Percentiles rank a stretch among this genome's conserved stretches.
These are phyloP conservation scores for Vitis riparia DNA, from an alignment of 164 flowering plant genomes.

Conservation along the genomic window DNA sequence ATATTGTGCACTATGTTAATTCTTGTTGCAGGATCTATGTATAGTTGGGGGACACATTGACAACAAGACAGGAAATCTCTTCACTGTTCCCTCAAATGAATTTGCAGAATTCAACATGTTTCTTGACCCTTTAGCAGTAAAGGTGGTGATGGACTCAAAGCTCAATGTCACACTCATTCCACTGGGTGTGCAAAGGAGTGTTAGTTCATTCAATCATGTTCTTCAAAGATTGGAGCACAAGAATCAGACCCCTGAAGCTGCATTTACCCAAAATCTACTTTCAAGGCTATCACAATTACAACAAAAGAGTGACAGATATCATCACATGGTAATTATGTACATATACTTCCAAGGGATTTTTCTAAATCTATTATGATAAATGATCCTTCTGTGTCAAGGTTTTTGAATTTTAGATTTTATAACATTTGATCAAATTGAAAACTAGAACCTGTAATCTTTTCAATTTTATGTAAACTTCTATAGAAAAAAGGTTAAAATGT, in stretches of 20 bases:
- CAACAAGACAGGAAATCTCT: slow-evolving; percentile 66
- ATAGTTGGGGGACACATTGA: slow-evolving; percentile 80
- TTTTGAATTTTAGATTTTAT: too few species aligned
- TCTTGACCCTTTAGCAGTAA: slow-evolving; percentile 89
- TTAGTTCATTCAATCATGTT: slow-evolving; percentile 43
- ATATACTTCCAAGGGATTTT: not conserved
- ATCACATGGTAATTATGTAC: slow-evolving; percentile 53
- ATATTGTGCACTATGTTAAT: too few species aligned
- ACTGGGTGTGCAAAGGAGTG: slow-evolving; percentile 46
- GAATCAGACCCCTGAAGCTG: slow-evolving; percentile 63
- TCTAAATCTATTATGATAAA: not conserved
- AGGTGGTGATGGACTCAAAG: slow-evolving; percentile 56
- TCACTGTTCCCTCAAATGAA: slow-evolving; percentile 62
- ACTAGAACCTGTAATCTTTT: too few species aligned
- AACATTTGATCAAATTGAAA: too few species aligned
- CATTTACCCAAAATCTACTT: slow-evolving; percentile 46
- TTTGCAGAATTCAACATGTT: slow-evolving; percentile 90
- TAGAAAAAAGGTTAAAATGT: too few species aligned
- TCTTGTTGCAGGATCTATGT: slow-evolving; percentile 56
- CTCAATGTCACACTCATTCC: slow-evolving; percentile 72
- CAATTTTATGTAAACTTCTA: too few species aligned
- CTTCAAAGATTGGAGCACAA: slow-evolving; percentile 27
- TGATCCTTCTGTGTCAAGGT: too few species aligned
- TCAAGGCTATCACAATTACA: slow-evolving; percentile 50
- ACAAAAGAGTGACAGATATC: slow-evolving; percentile 45